Conservation (phyloP, 345 rosid species). For the Populus pruinosa region DNA sequence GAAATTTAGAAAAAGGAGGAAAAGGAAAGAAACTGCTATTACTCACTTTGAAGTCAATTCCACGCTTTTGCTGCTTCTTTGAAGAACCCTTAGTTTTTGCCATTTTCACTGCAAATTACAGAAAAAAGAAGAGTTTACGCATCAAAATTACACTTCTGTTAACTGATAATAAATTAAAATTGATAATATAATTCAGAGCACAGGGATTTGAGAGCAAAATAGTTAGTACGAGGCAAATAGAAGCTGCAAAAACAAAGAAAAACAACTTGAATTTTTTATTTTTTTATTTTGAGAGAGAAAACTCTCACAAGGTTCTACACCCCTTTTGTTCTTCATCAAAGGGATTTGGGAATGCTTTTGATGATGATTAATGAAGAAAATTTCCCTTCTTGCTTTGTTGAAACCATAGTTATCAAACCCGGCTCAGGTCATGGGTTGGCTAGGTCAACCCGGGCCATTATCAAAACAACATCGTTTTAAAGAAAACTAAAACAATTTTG, state of each 20-base stretch:
- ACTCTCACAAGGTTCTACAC: background rate
- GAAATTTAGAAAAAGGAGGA: background rate
- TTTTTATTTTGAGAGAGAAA: background rate
- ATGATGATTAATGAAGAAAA: too few species aligned
- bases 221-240: background rate
- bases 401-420: too few species aligned
- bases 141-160: too few species aligned
- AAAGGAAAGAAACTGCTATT: background rate
- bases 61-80: slow-evolving; percentile 81
- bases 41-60: slow-evolving; percentile 75
- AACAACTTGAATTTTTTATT: background rate
- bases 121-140: background rate
- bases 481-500: too few species aligned
- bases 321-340: background rate
- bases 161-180: too few species aligned
- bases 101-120: slow-evolving; percentile 35
- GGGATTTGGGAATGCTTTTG: too few species aligned
- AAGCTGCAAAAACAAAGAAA: background rate
- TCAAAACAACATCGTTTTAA: too few species aligned
- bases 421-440: too few species aligned
- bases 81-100: slow-evolving; percentile 54
- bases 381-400: too few species aligned
- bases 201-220: background rate
- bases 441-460: too few species aligned
- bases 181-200: too few species aligned